phyloP scores from a whole-genome alignment of 805 yeast genomes.

The Tetrapisispora namnaoensis region DNA sequence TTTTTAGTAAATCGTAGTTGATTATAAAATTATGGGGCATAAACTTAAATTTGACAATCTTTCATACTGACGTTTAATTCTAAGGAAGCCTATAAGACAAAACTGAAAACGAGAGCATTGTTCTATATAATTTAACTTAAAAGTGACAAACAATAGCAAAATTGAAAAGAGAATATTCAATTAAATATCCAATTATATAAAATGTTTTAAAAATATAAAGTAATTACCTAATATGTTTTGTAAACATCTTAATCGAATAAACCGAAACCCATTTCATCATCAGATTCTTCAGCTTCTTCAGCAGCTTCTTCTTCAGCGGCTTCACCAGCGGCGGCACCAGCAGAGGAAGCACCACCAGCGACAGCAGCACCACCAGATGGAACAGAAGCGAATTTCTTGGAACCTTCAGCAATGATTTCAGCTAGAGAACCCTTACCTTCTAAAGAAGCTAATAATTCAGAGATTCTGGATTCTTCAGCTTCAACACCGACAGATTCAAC shows the following conservation, averaged over 20 bases:
- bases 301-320: constrained; percentile 49
- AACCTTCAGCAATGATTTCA: constrained; percentile 73
- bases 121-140: too few relatives aligned
- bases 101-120: too few relatives aligned
- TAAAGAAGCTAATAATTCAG: constrained; percentile 55
- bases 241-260: constrained; percentile 61
- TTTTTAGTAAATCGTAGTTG: background rate
- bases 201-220: constrained; percentile 1
- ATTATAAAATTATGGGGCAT: too few relatives aligned
- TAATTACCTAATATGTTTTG: background rate
- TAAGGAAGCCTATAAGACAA: too few relatives aligned
- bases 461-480: constrained; percentile 67
- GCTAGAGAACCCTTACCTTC: constrained; percentile 62
- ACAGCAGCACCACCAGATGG: constrained; percentile 54
- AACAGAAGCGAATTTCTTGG: constrained; percentile 68
- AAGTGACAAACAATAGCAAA: background rate
- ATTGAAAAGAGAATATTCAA: constrained; percentile 1
- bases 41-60: too few relatives aligned
- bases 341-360: constrained; percentile 4
- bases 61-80: too few relatives aligned
- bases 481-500: constrained; percentile 72
- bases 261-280: constrained; percentile 90
- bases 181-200: constrained; percentile 1
- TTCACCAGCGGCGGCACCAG: constrained; percentile 4
- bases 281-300: constrained; percentile 59